Evolutionary conservation across 2,329 filamentous ascomycete genomes (phyloP).

Genomic region (Epichloe hybrida): DNA sequence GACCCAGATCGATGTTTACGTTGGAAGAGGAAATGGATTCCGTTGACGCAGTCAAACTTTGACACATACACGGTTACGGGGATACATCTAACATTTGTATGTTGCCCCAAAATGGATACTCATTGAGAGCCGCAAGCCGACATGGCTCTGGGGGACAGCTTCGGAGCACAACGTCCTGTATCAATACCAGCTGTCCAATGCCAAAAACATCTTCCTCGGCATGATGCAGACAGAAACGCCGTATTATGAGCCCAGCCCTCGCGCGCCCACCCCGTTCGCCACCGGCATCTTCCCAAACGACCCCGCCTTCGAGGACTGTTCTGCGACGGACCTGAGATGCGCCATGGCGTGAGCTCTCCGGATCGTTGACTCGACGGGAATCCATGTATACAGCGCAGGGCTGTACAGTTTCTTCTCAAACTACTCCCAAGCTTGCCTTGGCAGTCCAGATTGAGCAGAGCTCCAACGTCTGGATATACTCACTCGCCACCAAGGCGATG

Average conservation of each 20-base stretch:
- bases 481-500: not conserved
- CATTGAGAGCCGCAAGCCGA: slow-evolving; percentile 16
- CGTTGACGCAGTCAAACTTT: too few species aligned
- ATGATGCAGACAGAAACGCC: slow-evolving; percentile 53
- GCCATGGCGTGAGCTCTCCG: not conserved
- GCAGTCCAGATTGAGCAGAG: not conserved
- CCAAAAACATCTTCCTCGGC: slow-evolving; percentile 39
- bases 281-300: not conserved
- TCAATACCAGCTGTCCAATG: slow-evolving; percentile 32
- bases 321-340: not conserved
- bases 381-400: not conserved
- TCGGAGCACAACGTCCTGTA: slow-evolving; percentile 38
- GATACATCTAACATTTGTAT: not conserved
- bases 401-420: not conserved
- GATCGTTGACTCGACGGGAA: not conserved
- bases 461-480: not conserved
- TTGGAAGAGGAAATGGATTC: slow-evolving; percentile 16
- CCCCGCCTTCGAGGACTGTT: not conserved
- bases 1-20: slow-evolving; percentile 20
- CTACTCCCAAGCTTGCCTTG: not conserved
- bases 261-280: slow-evolving; percentile 10
- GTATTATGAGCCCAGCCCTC: slow-evolving; percentile 15
- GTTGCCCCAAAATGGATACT: slow-evolving; percentile 6
- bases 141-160: slow-evolving; percentile 12
- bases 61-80: too few species aligned